These are phyloP conservation scores for Leccinum longicurvipes DNA, from an alignment of 768 basidiomycete species.

Conservation along the genomic window DNA sequence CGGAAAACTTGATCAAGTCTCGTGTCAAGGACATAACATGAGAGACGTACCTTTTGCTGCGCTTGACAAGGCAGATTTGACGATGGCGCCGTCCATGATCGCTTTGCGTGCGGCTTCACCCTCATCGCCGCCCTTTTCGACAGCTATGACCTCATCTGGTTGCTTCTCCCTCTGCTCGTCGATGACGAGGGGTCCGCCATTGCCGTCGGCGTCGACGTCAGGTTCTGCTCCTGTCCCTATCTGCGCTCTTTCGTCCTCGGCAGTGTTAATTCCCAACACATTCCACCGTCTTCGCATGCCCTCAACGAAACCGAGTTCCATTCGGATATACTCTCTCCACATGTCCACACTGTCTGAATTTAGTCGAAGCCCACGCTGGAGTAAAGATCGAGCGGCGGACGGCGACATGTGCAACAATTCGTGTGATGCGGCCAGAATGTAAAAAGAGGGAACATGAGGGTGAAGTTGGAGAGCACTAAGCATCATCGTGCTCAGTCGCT, in stretches of 20 bases:
- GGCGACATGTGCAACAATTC: constrained; percentile 73
- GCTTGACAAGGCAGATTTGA: constrained; percentile 69
- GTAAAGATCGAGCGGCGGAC: constrained; percentile 74
- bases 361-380: constrained; percentile 83
- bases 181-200: constrained; percentile 12
- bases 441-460: constrained; percentile 72
- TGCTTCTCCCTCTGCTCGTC: constrained; percentile 22
- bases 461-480: constrained; percentile 82
- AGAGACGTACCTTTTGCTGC: constrained; percentile 63
- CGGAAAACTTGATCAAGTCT: constrained; percentile 8
- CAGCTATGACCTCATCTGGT: constrained; percentile 28
- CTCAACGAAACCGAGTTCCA: constrained; percentile 87
- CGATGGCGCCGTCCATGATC: constrained; percentile 78
- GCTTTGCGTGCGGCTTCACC: constrained; percentile 56
- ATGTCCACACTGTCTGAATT: constrained; percentile 69
- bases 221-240: constrained; percentile 22
- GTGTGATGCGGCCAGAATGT: constrained; percentile 81
- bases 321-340: constrained; percentile 88
- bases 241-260: constrained; percentile 11
- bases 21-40: constrained; percentile 11
- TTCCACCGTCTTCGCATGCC: constrained; percentile 75
- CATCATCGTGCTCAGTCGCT: constrained; percentile 3
- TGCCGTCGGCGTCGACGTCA: constrained; percentile 21
- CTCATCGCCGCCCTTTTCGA: constrained; percentile 41
- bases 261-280: constrained; percentile 59